These are phyloP conservation scores for Sclerotinia nivalis DNA, from an alignment of 2,329 filamentous ascomycete species.

Conservation along the genomic window DNA sequence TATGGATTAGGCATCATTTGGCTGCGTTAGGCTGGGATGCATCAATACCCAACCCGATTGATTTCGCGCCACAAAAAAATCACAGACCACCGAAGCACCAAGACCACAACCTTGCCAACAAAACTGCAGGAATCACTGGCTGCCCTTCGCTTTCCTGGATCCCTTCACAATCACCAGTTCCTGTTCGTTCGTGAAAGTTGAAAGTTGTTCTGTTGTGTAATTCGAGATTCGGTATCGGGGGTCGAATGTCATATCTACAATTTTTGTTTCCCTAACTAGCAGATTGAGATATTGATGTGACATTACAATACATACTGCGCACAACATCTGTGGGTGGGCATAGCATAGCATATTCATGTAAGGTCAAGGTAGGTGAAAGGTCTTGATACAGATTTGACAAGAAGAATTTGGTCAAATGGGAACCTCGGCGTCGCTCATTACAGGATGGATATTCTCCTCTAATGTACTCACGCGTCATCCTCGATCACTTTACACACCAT, in stretches of 20 bases:
- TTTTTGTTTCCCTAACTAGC: neutral
- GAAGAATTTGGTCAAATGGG: conserved; percentile 4
- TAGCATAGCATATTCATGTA: conserved; percentile 14
- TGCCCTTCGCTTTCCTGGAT: conserved; percentile 29
- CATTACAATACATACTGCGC: neutral
- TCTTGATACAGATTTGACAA: neutral
- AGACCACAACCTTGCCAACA: conserved; percentile 23
- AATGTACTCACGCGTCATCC: conserved; percentile 21
- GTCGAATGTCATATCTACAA: neutral
- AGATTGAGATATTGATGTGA: conserved; percentile 1
- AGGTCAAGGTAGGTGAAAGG: conserved; percentile 7
- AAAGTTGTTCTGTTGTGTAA: conserved; percentile 6
- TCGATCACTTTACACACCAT: conserved; percentile 11
- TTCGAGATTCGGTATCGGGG: conserved; percentile 1
- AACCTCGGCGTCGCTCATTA: conserved; percentile 19
- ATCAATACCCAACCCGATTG: conserved; percentile 49
- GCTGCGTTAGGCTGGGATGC: conserved; percentile 43
- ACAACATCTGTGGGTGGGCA: conserved; percentile 17
- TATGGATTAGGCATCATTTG: conserved; percentile 21
- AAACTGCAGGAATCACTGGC: conserved; percentile 31
- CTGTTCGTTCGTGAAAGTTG: neutral
- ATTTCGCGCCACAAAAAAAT: conserved; percentile 29
- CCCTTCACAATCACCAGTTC: neutral
- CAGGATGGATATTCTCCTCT: conserved; percentile 15
- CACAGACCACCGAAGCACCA: conserved; percentile 13